Conservation (phyloP, 2,329 filamentous ascomycete genomes). For the Xylariaceae sp. region DNA sequence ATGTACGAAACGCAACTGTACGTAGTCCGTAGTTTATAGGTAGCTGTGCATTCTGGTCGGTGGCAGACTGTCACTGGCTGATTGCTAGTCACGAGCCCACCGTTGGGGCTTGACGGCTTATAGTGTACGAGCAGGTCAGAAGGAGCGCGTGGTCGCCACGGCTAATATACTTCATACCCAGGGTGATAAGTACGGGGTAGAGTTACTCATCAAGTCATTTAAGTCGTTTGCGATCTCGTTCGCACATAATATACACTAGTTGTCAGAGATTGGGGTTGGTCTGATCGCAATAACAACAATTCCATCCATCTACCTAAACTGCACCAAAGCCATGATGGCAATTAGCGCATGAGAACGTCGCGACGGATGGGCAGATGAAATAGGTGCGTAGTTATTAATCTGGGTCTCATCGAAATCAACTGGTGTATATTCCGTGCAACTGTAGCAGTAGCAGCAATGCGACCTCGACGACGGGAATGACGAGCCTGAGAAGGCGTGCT, state of each 20-base stretch:
- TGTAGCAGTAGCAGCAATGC: too few relatives aligned
- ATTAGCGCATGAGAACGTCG: slow-evolving; percentile 2
- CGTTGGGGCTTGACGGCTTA: slow-evolving; percentile 20
- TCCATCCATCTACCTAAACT: too few relatives aligned
- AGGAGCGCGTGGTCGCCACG: neutral
- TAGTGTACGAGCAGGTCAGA: slow-evolving; percentile 7
- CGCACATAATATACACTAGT: neutral
- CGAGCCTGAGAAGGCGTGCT: slow-evolving; percentile 10
- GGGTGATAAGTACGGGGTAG: neutral
- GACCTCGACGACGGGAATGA: slow-evolving; percentile 19
- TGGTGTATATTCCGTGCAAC: too few relatives aligned
- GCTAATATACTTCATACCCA: neutral
- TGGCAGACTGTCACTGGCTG: slow-evolving; percentile 16
- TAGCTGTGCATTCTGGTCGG: slow-evolving; percentile 9
- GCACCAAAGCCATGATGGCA: too few relatives aligned
- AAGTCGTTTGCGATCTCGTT: neutral
- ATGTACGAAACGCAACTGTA: slow-evolving; percentile 13
- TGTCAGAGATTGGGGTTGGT: neutral
- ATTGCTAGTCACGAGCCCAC: slow-evolving; percentile 20
- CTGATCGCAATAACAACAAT: neutral
- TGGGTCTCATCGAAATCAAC: slow-evolving; percentile 12
- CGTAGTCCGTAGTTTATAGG: slow-evolving; percentile 5
- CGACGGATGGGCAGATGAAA: slow-evolving; percentile 18
- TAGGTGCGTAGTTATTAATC: slow-evolving; percentile 17
- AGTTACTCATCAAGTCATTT: neutral